A percentile compares a stretch with the other conserved stretches of the same genome.
Evolutionary conservation across 179 eudicot species (phyloP).

Genomic region (Gypsophila paniculata): DNA sequence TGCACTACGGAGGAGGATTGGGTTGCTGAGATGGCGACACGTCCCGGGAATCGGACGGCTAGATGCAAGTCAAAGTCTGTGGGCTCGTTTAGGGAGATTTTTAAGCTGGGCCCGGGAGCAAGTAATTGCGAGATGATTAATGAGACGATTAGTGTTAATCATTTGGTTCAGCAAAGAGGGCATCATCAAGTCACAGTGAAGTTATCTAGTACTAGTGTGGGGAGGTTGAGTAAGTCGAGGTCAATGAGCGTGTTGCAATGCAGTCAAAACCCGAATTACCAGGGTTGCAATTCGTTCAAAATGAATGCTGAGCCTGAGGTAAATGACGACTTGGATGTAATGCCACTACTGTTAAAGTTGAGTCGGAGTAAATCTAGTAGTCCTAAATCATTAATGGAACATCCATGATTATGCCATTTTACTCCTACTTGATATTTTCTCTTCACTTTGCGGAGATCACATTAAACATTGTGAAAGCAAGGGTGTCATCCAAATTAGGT

Average conservation of each 20-base stretch:
- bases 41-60: slow-evolving; percentile 24
- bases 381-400: not conserved
- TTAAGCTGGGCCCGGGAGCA: slow-evolving; percentile 16
- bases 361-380: slow-evolving; percentile 7
- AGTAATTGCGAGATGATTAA: slow-evolving; percentile 2
- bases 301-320: slow-evolving; percentile 15
- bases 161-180: slow-evolving; percentile 22
- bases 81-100: slow-evolving; percentile 12
- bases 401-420: too few relatives aligned
- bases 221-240: slow-evolving; percentile 60
- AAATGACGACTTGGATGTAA: slow-evolving; percentile 38
- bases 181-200: slow-evolving; percentile 41
- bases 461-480: too few relatives aligned
- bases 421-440: too few relatives aligned
- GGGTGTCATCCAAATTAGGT: too few relatives aligned
- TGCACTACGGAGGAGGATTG: slow-evolving; percentile 5
- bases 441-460: too few relatives aligned
- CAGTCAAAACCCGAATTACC: slow-evolving; percentile 23
- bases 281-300: slow-evolving; percentile 8
- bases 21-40: slow-evolving; percentile 16
- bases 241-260: slow-evolving; percentile 57
- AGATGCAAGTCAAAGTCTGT: slow-evolving; percentile 13
- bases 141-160: slow-evolving; percentile 7
- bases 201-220: slow-evolving; percentile 26
- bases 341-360: slow-evolving; percentile 35